Evolutionary conservation across 148 eudicot genomes (phyloP).

Genomic region (Rhododendron williamsianum): DNA sequence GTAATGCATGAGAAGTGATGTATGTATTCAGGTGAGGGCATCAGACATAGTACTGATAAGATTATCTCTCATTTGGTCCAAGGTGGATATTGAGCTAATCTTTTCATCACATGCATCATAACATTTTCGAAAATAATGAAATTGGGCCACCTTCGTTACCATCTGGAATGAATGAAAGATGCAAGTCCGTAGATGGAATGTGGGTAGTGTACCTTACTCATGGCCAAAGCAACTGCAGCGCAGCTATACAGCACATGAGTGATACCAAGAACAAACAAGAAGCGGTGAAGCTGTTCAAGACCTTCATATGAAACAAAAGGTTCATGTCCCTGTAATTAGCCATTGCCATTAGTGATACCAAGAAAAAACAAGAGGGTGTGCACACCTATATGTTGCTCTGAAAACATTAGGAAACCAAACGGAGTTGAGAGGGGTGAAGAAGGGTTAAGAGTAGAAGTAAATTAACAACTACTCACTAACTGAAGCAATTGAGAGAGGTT

Average conservation of each 20-base stretch:
- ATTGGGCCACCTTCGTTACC: not conserved
- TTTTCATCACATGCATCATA: not conserved
- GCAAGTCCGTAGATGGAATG: not conserved
- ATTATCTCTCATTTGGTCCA: not conserved
- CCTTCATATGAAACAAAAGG: constrained; percentile 97
- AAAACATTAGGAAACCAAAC: not conserved
- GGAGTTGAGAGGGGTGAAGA: not conserved
- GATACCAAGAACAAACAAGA: constrained; percentile 94
- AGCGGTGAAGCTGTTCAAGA: constrained; percentile 93
- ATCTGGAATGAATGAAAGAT: not conserved
- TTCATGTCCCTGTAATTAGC: constrained; percentile 68
- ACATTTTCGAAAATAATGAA: not conserved
- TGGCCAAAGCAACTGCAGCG: constrained; percentile 72
- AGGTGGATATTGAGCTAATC: not conserved
- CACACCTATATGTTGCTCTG: not conserved
- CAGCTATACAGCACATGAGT: constrained; percentile 92
- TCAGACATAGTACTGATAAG: not conserved
- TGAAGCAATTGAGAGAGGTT: not conserved
- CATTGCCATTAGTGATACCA: not conserved
- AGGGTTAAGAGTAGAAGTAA: not conserved
- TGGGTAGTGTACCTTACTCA: constrained; percentile 67
- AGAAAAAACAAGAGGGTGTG: not conserved
- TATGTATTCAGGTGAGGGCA: not conserved
- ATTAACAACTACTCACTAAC: not conserved
- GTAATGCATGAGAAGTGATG: not conserved